Evolutionary conservation across 2,329 filamentous ascomycete genomes (phyloP), one percentile per base, ranked within the genome.

Genomic region (Colletotrichum ledebouriae): DNA sequence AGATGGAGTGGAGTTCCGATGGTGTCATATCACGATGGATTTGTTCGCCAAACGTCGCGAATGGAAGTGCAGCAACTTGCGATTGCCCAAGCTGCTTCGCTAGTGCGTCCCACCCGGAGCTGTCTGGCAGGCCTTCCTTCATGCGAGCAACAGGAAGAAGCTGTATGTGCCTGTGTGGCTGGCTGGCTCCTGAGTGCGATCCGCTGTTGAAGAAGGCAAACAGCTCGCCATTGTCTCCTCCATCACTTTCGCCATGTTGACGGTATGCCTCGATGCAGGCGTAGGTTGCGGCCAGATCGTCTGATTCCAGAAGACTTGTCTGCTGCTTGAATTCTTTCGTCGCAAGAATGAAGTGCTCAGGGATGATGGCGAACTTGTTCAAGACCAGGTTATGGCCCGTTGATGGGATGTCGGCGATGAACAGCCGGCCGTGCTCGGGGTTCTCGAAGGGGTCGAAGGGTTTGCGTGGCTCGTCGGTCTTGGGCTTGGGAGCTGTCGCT

Each of bases 291-390:
- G 81, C 85, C 33, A 93, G 78, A 72, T 93, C 91, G 29, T 79
- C 80, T 12, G 80, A 76, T 58, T 90, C 89, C 2, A 94, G 82
- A 5, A 90, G 74, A 71, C 90, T 81, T 2, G 87, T 89, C 81
- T 94, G 91, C n/a, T 81, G 80, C 74, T 88, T 86, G 75, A 89
- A 89, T 1, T 80, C 77, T n/a, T 80, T 86, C 0, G 91, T 94
- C 0, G 88, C 86, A 55, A 94, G 84, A 72, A 94, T 92, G 75
- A 92, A 92, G 78, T 94, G 91, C 73, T 89, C 85, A 0, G 87
- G 85, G 6, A 92, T 89, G 56, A 94, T 79, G 56, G 91, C 90
- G 73, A 91, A 94, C 77, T 93, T 94, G 82, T 94, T 94, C 46
- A 94, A 81, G 1, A 94, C 87, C 47, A 93, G 83, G 67, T 85